phyloP scores from a whole-genome alignment of 805 yeast species.

The Barnettozyma botsteinii region DNA sequence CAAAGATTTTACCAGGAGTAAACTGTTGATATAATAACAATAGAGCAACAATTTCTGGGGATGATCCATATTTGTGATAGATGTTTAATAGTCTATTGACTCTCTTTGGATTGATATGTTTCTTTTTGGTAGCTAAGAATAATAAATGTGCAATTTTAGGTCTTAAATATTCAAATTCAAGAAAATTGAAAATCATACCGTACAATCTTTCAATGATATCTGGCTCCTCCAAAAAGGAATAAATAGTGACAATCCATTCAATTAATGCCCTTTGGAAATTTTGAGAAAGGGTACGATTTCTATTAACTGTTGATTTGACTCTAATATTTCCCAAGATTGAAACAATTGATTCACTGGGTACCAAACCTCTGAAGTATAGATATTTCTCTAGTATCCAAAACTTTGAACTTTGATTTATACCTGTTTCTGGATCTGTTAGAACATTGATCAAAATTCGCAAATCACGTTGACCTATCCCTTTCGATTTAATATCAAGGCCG shows the following conservation, averaged over 20 bases:
- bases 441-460: slow-evolving; percentile 7
- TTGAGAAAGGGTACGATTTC: slow-evolving; percentile 16
- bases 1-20: slow-evolving; percentile 22
- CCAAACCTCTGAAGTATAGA: slow-evolving; percentile 26
- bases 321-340: slow-evolving; percentile 29
- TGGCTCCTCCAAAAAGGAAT: slow-evolving; percentile 20
- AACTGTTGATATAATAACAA: slow-evolving; percentile 20
- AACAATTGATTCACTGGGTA: slow-evolving; percentile 23
- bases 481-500: not conserved
- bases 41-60: slow-evolving; percentile 20
- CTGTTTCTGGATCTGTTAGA: slow-evolving; percentile 8
- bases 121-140: slow-evolving; percentile 27
- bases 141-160: slow-evolving; percentile 30
- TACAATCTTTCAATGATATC: slow-evolving; percentile 15
- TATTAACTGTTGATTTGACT: slow-evolving; percentile 19
- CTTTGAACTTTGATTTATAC: slow-evolving; percentile 8
- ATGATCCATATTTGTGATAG: slow-evolving; percentile 16
- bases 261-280: slow-evolving; percentile 25
- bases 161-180: slow-evolving; percentile 33
- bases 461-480: slow-evolving; percentile 12
- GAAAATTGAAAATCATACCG: slow-evolving; percentile 29
- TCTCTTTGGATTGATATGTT: slow-evolving; percentile 28
- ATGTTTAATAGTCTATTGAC: slow-evolving; percentile 22
- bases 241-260: slow-evolving; percentile 32
- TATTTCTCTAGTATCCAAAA: slow-evolving; percentile 25